These are phyloP conservation scores for Scedosporium dehoogii DNA, from an alignment of 2,329 filamentous ascomycete species.

Conservation along the genomic window DNA sequence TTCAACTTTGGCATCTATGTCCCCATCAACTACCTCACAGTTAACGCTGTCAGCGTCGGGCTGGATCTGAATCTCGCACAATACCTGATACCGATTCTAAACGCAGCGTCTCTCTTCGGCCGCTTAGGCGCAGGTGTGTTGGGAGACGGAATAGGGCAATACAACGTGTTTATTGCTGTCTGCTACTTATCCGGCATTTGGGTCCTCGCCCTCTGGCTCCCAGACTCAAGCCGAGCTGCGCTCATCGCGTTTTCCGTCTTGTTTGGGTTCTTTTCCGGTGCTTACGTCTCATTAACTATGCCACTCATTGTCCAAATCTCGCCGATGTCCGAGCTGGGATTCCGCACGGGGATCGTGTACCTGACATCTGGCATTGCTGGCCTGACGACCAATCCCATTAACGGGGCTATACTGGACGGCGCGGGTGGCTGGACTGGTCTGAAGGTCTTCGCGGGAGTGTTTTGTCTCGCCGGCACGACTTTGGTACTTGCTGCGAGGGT, in stretches of 20 bases:
- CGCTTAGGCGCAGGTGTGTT: conserved; percentile 22
- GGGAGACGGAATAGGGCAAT: conserved; percentile 26
- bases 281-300: conserved; percentile 27
- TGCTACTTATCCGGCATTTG: conserved; percentile 28
- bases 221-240: conserved; percentile 15
- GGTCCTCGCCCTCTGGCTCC: conserved; percentile 33
- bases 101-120: conserved; percentile 27
- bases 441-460: conserved; percentile 26
- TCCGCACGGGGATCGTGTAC: conserved; percentile 35
- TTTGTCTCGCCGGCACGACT: conserved; percentile 20
- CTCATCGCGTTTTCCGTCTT: conserved; percentile 28
- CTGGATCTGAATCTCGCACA: conserved; percentile 18
- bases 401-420: conserved; percentile 29
- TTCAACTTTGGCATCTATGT: conserved; percentile 26
- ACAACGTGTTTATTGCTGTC: conserved; percentile 34
- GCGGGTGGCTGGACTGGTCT: conserved; percentile 21
- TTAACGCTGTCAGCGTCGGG: conserved; percentile 19
- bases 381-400: conserved; percentile 47
- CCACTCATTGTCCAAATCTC: conserved; percentile 40
- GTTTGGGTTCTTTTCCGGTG: conserved; percentile 32
- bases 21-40: conserved; percentile 24
- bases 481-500: conserved; percentile 16
- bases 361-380: conserved; percentile 43
- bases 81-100: conserved; percentile 28
- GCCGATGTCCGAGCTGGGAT: conserved; percentile 39